Evolutionary conservation across 2,329 filamentous ascomycete species (phyloP).

Genomic region (Thermoascus crustaceus): DNA sequence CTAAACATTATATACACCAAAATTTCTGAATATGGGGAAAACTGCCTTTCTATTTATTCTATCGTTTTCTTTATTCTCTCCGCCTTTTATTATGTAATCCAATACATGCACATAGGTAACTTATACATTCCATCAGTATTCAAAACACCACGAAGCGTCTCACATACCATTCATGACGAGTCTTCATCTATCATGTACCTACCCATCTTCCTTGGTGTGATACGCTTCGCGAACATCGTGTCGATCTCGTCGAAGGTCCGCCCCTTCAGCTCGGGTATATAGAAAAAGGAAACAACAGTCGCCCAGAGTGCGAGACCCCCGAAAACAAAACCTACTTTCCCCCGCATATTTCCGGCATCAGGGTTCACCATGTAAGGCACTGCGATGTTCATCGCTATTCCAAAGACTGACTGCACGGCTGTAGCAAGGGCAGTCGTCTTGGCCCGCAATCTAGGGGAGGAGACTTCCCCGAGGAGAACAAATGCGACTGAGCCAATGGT

Average conservation of each 20-base stretch:
- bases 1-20: too few species aligned
- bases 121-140: background rate
- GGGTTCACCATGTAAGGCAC: conserved; percentile 36
- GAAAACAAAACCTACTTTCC: conserved; percentile 25
- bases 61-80: too few species aligned
- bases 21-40: too few species aligned
- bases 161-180: background rate
- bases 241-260: conserved; percentile 23
- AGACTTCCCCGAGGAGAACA: conserved; percentile 41
- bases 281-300: conserved; percentile 8
- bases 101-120: too few species aligned
- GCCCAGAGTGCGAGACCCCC: conserved; percentile 10
- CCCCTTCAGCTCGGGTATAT: conserved; percentile 16
- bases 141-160: background rate
- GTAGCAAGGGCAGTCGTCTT: conserved; percentile 39
- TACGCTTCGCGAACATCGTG: conserved; percentile 14
- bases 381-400: conserved; percentile 32
- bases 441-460: conserved; percentile 34
- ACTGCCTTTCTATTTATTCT: too few species aligned
- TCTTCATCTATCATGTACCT: conserved; percentile 4
- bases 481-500: conserved; percentile 39
- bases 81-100: too few species aligned
- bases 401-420: conserved; percentile 31
- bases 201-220: conserved; percentile 15
- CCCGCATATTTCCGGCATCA: conserved; percentile 18